Percentiles rank a stretch among this genome's conserved stretches.
Evolutionary conservation across 345 rosid species (phyloP).

Genomic region (Kernera saxatilis): DNA sequence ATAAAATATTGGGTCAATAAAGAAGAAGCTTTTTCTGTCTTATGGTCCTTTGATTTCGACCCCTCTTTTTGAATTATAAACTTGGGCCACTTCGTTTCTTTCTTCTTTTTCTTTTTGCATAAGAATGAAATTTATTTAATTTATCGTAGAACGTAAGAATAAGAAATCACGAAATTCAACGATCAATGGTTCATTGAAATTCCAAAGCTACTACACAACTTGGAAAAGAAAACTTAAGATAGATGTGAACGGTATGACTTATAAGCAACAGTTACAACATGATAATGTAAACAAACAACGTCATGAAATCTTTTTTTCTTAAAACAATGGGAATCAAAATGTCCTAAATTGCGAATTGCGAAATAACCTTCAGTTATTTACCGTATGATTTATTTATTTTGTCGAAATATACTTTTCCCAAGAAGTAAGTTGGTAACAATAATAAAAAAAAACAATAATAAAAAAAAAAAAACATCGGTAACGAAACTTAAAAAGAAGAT

Average conservation of each 20-base stretch:
- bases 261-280: background rate
- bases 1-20: constrained; percentile 22
- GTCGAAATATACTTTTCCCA: background rate
- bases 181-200: background rate
- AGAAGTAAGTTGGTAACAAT: background rate
- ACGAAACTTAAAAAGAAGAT: background rate
- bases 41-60: constrained; percentile 17
- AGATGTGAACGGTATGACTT: constrained; percentile 9
- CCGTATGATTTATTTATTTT: background rate
- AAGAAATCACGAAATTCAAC: background rate
- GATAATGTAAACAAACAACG: background rate
- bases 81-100: background rate
- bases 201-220: background rate
- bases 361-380: too few relatives aligned
- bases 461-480: background rate
- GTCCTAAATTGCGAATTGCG: background rate
- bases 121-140: background rate
- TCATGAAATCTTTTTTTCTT: background rate
- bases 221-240: background rate
- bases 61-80: constrained; percentile 15
- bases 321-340: background rate
- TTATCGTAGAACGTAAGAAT: background rate
- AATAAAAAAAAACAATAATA: too few relatives aligned
- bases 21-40: constrained; percentile 8
- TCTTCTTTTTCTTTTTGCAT: background rate